These are phyloP conservation scores for Ophiostoma novo-ulmi DNA, from an alignment of 2,329 filamentous ascomycete genomes.

Conservation along the genomic window DNA sequence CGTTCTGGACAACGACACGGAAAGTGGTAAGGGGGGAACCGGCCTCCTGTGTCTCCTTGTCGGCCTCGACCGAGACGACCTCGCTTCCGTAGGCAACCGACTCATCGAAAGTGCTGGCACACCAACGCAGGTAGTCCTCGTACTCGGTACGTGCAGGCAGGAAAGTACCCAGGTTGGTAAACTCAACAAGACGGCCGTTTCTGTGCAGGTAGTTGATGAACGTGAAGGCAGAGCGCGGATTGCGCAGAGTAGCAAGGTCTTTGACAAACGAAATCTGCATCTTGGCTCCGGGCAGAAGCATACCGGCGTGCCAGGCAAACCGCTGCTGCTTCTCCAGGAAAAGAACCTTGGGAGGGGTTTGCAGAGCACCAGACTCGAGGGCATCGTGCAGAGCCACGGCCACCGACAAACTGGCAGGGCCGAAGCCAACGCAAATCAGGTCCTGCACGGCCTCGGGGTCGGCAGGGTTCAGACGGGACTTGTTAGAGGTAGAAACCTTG, in stretches of 20 bases:
- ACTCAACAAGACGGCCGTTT: slow-evolving; percentile 76
- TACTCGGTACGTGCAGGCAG: slow-evolving; percentile 81
- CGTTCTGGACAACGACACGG: slow-evolving; percentile 60
- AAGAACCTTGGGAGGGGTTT: slow-evolving; percentile 60
- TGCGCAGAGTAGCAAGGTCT: slow-evolving; percentile 82
- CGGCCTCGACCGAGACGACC: slow-evolving; percentile 65
- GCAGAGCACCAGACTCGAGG: slow-evolving; percentile 50
- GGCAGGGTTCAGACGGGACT: slow-evolving; percentile 19
- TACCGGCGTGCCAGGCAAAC: slow-evolving; percentile 92
- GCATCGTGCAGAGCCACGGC: slow-evolving; percentile 83
- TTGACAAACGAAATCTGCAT: slow-evolving; percentile 99
- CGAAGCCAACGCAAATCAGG: slow-evolving; percentile 86
- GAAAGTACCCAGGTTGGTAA: slow-evolving; percentile 87
- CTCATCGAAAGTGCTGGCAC: slow-evolving; percentile 69
- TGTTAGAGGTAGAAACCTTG: background rate
- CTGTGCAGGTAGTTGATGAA: slow-evolving; percentile 90
- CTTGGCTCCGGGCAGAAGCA: slow-evolving; percentile 86
- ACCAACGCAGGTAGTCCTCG: slow-evolving; percentile 94
- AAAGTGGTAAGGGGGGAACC: slow-evolving; percentile 56
- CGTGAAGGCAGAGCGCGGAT: slow-evolving; percentile 86
- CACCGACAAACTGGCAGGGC: slow-evolving; percentile 82
- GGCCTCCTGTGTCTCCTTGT: slow-evolving; percentile 31
- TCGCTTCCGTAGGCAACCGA: slow-evolving; percentile 72
- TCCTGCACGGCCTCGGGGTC: slow-evolving; percentile 64
- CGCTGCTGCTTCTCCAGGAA: slow-evolving; percentile 80